A percentile compares a stretch with the other conserved stretches of the same genome.
Evolutionary conservation across 768 basidiomycete species (phyloP).

Genomic region (Hygrophorus russula): DNA sequence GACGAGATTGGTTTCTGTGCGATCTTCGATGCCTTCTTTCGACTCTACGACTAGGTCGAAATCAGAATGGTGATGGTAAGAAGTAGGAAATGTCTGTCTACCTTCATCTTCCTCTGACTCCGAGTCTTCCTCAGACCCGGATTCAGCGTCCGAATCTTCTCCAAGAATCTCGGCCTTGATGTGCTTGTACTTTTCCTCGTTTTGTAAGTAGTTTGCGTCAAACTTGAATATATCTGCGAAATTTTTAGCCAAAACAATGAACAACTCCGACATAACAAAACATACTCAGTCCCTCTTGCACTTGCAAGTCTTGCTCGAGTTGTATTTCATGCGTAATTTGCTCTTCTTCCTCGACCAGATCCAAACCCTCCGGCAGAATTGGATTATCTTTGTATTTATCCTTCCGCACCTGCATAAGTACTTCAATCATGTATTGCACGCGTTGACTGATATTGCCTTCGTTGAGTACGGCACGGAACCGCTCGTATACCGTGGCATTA

Average conservation of each 20-base stretch:
- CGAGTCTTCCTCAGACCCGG: slow-evolving; percentile 51
- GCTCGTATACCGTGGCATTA: slow-evolving; percentile 89
- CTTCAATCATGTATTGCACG: slow-evolving; percentile 99
- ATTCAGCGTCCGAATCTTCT: slow-evolving; percentile 69
- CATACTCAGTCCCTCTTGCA: slow-evolving; percentile 91
- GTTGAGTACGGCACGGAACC: slow-evolving; percentile 93
- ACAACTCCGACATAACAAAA: slow-evolving; percentile 9
- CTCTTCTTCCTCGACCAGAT: slow-evolving; percentile 96
- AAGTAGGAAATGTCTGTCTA: slow-evolving; percentile 6
- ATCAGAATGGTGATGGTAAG: not conserved
- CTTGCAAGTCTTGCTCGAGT: slow-evolving; percentile 86
- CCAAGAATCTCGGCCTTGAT: slow-evolving; percentile 95
- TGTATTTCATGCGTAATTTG: slow-evolving; percentile 93
- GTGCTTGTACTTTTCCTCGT: slow-evolving; percentile 86
- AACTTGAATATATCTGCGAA: slow-evolving; percentile 85
- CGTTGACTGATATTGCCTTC: slow-evolving; percentile 92
- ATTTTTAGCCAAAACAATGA: slow-evolving; percentile 6
- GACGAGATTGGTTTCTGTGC: slow-evolving; percentile 90
- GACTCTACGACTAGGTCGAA: slow-evolving; percentile 46
- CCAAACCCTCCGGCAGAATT: slow-evolving; percentile 84
- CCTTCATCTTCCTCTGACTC: slow-evolving; percentile 47
- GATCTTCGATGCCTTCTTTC: slow-evolving; percentile 87
- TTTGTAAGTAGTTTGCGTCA: slow-evolving; percentile 78
- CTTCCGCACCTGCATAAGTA: slow-evolving; percentile 96
- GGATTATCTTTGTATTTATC: slow-evolving; percentile 99